A percentile compares a stretch with the other conserved stretches of the same genome.
Conservation (phyloP, 2,329 filamentous ascomycete species). For the Colletotrichum horii region DNA sequence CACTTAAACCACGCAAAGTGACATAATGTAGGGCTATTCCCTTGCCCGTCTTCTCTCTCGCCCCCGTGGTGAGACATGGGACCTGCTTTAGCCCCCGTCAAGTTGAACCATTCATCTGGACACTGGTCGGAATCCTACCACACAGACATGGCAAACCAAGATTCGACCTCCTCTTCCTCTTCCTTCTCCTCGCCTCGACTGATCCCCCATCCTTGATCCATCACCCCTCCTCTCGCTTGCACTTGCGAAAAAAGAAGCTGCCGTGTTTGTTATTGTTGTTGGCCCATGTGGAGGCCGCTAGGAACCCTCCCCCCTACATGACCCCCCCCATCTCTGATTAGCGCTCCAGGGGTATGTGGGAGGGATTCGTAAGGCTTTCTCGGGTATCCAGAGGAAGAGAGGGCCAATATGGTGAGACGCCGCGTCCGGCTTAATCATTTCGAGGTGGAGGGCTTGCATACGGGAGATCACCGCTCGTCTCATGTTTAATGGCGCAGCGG, state of each 20-base stretch:
- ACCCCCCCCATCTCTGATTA: background rate
- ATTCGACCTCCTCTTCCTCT: background rate
- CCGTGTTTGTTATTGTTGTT: background rate
- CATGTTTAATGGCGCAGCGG: conserved; percentile 10
- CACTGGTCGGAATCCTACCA: background rate
- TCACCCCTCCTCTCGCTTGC: background rate
- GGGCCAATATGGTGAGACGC: background rate
- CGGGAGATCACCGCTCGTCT: conserved; percentile 20
- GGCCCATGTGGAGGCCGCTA: background rate
- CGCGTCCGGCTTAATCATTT: background rate
- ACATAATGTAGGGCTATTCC: conserved; percentile 5
- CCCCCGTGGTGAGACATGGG: background rate
- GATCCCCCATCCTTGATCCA: background rate
- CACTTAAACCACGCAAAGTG: background rate
- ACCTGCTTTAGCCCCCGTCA: background rate
- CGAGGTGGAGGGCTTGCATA: conserved; percentile 17
- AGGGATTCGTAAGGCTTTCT: background rate
- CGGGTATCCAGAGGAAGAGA: background rate
- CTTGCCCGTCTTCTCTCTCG: background rate
- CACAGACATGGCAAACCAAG: background rate
- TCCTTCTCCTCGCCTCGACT: background rate
- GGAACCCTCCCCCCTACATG: background rate
- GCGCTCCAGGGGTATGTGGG: background rate
- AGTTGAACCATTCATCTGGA: background rate
- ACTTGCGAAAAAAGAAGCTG: background rate